Conservation (phyloP, 2,329 filamentous ascomycete genomes). For the Pseudogymnoascus sp. region DNA sequence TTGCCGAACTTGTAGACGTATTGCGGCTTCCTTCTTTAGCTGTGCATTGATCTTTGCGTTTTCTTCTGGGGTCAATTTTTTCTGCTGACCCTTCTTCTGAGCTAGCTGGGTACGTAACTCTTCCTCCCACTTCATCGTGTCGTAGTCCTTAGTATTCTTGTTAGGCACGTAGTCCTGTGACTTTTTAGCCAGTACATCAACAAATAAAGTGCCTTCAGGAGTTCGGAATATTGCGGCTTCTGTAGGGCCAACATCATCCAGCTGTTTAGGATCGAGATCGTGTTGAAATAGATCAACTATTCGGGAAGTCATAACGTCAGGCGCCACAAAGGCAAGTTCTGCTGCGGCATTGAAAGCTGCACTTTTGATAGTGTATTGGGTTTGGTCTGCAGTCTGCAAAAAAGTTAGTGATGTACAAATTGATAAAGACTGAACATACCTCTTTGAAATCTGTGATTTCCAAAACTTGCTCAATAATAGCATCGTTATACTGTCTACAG, state of each 20-base stretch:
- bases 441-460: conserved; percentile 41
- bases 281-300: conserved; percentile 67
- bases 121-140: conserved; percentile 95
- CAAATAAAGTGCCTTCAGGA: conserved; percentile 77
- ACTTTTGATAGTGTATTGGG: conserved; percentile 44
- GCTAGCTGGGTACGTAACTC: conserved; percentile 81
- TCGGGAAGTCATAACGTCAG: conserved; percentile 68
- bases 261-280: conserved; percentile 65
- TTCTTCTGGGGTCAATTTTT: conserved; percentile 87
- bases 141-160: conserved; percentile 92
- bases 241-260: conserved; percentile 70
- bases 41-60: conserved; percentile 86
- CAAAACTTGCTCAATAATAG: conserved; percentile 63
- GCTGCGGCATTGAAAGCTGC: conserved; percentile 82
- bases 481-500: conserved; percentile 55
- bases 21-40: conserved; percentile 75
- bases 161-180: conserved; percentile 61
- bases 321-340: conserved; percentile 89
- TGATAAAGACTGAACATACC: conserved; percentile 17
- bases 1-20: conserved; percentile 64
- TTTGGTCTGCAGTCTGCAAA: conserved; percentile 20
- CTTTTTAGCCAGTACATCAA: conserved; percentile 88
- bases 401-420: conserved; percentile 14
- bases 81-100: conserved; percentile 85
- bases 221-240: conserved; percentile 93